Percentiles rank a stretch among this genome's conserved stretches.
These are phyloP conservation scores for Talaromyces sp. DNA, from an alignment of 2,329 filamentous ascomycete species.

Conservation along the genomic window DNA sequence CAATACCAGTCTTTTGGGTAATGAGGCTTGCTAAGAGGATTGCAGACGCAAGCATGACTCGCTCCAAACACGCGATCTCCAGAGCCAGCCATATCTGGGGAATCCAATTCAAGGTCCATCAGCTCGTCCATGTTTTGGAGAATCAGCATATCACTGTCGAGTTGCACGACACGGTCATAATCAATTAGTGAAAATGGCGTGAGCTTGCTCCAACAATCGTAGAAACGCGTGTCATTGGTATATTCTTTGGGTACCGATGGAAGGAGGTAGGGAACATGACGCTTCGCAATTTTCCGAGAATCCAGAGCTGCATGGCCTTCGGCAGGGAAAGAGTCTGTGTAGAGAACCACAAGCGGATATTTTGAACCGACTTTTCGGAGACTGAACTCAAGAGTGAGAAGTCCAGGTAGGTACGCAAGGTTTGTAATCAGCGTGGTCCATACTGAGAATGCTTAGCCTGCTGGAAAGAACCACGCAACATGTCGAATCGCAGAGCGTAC, in stretches of 20 bases:
- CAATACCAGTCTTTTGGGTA: constrained; percentile 69
- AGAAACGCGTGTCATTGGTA: constrained; percentile 74
- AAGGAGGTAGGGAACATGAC: constrained; percentile 68
- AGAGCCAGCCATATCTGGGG: constrained; percentile 44
- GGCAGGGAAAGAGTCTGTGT: constrained; percentile 70
- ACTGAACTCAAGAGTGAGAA: constrained; percentile 75
- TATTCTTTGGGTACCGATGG: constrained; percentile 64
- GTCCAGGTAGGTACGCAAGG: constrained; percentile 72
- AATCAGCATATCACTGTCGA: constrained; percentile 86
- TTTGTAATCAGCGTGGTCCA: constrained; percentile 90
- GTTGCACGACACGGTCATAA: constrained; percentile 74
- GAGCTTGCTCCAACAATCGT: constrained; percentile 87
- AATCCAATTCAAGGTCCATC: constrained; percentile 74
- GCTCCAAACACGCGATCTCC: constrained; percentile 72
- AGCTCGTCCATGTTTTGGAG: constrained; percentile 85
- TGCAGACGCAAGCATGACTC: constrained; percentile 80
- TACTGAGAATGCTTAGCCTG: constrained; percentile 45
- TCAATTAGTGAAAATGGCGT: constrained; percentile 70
- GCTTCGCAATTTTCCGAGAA: constrained; percentile 63
- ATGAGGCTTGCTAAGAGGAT: constrained; percentile 71
- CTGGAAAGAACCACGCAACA: too few relatives aligned
- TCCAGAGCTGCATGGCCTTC: constrained; percentile 66
- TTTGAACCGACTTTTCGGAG: constrained; percentile 61
- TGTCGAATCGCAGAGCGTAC: too few relatives aligned
- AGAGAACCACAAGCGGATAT: constrained; percentile 78